A percentile compares a stretch with the other conserved stretches of the same genome.
These are phyloP conservation scores for Cadophora sp. DNA, from an alignment of 2,329 filamentous ascomycete species.

Conservation along the genomic window DNA sequence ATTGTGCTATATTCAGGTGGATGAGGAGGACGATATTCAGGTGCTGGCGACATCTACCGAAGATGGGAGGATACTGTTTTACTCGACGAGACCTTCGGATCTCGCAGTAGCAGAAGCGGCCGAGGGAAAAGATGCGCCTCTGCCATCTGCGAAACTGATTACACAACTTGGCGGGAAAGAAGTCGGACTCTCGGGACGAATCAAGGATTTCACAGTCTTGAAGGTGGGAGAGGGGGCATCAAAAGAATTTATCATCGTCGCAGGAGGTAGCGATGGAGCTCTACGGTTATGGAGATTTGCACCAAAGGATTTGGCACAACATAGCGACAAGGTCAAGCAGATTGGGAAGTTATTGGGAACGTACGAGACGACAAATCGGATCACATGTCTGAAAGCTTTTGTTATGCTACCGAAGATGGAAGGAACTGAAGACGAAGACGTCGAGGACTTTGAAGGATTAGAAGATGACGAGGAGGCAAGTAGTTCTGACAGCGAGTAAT, in stretches of 20 bases:
- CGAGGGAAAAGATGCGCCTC: slow-evolving; percentile 51
- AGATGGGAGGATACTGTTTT: slow-evolving; percentile 86
- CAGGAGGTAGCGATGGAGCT: slow-evolving; percentile 84
- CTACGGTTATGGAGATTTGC: slow-evolving; percentile 77
- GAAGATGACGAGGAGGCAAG: slow-evolving; percentile 36
- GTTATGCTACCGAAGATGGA: slow-evolving; percentile 77
- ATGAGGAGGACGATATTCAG: slow-evolving; percentile 55
- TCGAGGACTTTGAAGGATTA: slow-evolving; percentile 38
- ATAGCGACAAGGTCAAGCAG: slow-evolving; percentile 44
- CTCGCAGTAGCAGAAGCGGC: slow-evolving; percentile 44
- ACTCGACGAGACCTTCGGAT: slow-evolving; percentile 67
- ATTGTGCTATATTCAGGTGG: slow-evolving; percentile 70
- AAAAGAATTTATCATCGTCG: slow-evolving; percentile 64
- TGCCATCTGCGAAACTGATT: slow-evolving; percentile 69
- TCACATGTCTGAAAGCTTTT: slow-evolving; percentile 88
- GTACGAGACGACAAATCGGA: slow-evolving; percentile 85
- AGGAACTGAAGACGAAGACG: slow-evolving; percentile 57
- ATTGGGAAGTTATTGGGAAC: slow-evolving; percentile 68
- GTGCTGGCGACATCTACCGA: slow-evolving; percentile 84
- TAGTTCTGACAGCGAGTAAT: slow-evolving; percentile 44
- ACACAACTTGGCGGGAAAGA: slow-evolving; percentile 81
- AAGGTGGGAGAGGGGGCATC: slow-evolving; percentile 46
- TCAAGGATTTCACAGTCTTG: slow-evolving; percentile 85
- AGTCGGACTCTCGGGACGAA: slow-evolving; percentile 71
- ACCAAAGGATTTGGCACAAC: slow-evolving; percentile 41